Conservation (phyloP, 176 grass and related monocot species). For the Tuctoria greenei region DNA sequence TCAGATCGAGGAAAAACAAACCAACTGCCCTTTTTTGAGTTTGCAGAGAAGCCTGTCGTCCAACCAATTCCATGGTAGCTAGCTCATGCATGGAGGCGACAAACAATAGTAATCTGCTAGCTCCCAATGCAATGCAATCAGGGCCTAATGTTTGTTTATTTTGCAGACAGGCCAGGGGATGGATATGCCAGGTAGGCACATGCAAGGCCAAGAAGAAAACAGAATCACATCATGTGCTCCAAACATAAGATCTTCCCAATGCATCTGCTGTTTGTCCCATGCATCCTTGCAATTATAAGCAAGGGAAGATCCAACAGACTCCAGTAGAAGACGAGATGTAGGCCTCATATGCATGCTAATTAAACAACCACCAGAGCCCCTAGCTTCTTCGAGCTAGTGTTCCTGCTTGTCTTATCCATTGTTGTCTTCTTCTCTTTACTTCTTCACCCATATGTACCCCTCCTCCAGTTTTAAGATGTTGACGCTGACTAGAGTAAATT, state of each 20-base stretch:
- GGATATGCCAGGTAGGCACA: conserved; percentile 34
- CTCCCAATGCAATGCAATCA: not conserved
- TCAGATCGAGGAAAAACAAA: no score
- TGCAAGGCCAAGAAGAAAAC: conserved; percentile 20
- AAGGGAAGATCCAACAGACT: conserved; percentile 43
- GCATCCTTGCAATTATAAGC: conserved; percentile 31
- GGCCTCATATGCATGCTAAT: conserved; percentile 38
- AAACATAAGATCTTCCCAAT: conserved; percentile 34
- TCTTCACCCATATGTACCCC: no score
- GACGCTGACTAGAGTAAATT: no score
- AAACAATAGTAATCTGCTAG: not conserved
- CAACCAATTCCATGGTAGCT: not conserved
- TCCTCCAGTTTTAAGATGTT: no score
- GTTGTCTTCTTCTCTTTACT: not conserved
- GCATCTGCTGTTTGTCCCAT: conserved; percentile 36
- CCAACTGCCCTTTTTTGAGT: no score
- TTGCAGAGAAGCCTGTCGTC: not conserved
- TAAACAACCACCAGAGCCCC: conserved; percentile 26
- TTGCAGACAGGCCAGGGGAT: not conserved
- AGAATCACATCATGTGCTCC: conserved; percentile 37
- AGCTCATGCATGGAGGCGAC: conserved; percentile 3
- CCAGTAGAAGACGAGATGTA: conserved; percentile 41
- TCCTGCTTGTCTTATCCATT: conserved; percentile 31
- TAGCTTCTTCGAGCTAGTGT: not conserved
- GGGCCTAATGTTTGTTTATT: not conserved